Evolutionary conservation across 108 stramenopile species (phyloP).

Genomic region (Nitzschia sp.): DNA sequence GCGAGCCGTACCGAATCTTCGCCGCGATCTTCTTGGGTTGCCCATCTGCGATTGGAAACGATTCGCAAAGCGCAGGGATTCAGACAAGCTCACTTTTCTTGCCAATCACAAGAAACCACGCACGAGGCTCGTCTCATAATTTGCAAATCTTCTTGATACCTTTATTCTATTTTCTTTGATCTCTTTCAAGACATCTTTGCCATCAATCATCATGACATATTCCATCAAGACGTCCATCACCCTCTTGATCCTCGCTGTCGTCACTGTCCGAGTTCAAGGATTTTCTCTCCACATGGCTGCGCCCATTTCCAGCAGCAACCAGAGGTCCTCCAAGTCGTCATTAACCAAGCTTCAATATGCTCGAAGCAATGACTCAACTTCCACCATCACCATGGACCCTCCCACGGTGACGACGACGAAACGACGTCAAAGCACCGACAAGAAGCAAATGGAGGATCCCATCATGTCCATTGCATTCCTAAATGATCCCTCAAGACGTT

Average conservation of each 20-base stretch:
- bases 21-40: too few species aligned
- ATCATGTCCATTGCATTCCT: neutral
- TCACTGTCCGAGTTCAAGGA: neutral
- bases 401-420: neutral
- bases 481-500: conserved; percentile 1
- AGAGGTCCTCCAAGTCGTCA: neutral
- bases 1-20: too few species aligned
- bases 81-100: too few species aligned
- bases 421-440: too few species aligned
- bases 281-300: neutral
- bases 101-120: neutral
- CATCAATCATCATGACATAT: neutral
- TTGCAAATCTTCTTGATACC: too few species aligned
- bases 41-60: too few species aligned
- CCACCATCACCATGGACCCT: neutral
- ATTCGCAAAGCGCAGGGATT: too few species aligned
- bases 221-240: neutral
- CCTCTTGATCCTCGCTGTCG: neutral
- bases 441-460: neutral
- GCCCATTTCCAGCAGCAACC: neutral
- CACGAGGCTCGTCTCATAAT: neutral
- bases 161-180: neutral
- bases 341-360: neutral
- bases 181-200: neutral
- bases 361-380: neutral